Evolutionary conservation across 2,329 filamentous ascomycete genomes (phyloP), one percentile per base, ranked within the genome.

Genomic region (Didymosphaeria variabile): DNA sequence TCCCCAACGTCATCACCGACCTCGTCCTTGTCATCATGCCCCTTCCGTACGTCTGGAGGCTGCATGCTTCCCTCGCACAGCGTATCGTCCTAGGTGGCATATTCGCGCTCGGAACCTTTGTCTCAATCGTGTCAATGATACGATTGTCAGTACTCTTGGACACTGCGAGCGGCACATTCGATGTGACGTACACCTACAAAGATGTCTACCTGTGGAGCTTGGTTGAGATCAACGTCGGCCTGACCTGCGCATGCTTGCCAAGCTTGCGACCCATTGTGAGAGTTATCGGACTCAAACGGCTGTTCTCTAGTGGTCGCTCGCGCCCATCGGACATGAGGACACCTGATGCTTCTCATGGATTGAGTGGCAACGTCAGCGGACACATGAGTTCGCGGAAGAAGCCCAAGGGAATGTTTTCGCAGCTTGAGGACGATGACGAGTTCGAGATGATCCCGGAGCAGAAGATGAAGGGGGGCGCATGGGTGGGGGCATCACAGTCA

Each of bases 1-100:
- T 71, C 2, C 69, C 70, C 8, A 73, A 72, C 50, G 67, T 72
- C 29, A 59, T 69, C n/a, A 65, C 67, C 19, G 71, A 72, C 57
- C 19, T 65, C 6, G 49, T 72, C 36, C 46, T 73, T 6, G 60
- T 73, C 23, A 32, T 66, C n/a, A 61, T 73, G 61, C 71, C 71
- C 5, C 47, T 73, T 1, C 71, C 69, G 7, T 68, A 71, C 57
- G 69, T 73, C 12, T 70, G 65, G 69, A 58, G 60, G 6, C 59
- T 73, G 10, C 63, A 73, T 19, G 68, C 68, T 1, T 63, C 67
- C 7, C 17, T 72, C 32, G 63, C 62, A 1, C 71, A 71, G 54
- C 65, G 67, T 38, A 55, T 72, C 47, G 50, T 72, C 3, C 60
- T 73, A 19, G 66, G 59, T 3, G 63, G 64, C 54, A 69, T 73